These are phyloP conservation scores for Aspergillus novofumigatus DNA, from an alignment of 2,329 filamentous ascomycete species.

Conservation along the genomic window DNA sequence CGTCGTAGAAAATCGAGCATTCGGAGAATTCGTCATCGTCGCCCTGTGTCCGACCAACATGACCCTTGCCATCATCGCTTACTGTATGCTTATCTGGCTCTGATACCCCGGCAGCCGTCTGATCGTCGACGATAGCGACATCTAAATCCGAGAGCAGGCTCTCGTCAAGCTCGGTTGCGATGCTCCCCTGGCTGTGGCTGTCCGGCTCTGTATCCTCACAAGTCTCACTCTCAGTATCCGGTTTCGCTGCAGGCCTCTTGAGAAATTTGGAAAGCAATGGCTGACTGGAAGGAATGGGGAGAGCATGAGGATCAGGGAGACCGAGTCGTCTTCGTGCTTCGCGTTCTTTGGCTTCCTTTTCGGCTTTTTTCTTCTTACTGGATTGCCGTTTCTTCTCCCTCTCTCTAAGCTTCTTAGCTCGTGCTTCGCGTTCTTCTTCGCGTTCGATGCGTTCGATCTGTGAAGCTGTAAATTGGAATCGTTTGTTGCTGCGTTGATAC, in stretches of 20 bases:
- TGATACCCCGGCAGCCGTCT: background rate
- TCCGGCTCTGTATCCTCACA: conserved; percentile 8
- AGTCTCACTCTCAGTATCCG: conserved; percentile 1
- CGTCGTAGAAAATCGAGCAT: conserved; percentile 30
- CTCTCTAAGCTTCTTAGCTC: conserved; percentile 37
- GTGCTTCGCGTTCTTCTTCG: conserved; percentile 38
- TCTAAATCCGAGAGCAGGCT: conserved; percentile 5
- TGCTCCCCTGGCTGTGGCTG: conserved; percentile 10
- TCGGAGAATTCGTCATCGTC: conserved; percentile 32
- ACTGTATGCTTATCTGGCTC: conserved; percentile 2
- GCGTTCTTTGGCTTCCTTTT: conserved; percentile 31
- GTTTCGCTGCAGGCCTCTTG: conserved; percentile 12
- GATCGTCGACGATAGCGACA: conserved; percentile 17
- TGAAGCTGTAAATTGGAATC: conserved; percentile 31
- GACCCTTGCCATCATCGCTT: background rate
- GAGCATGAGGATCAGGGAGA: conserved; percentile 27
- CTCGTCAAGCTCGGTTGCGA: conserved; percentile 15
- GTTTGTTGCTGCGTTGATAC: conserved; percentile 37
- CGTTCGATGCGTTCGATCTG: conserved; percentile 38
- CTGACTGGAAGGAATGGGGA: conserved; percentile 32
- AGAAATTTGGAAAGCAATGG: conserved; percentile 32
- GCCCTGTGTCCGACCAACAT: background rate
- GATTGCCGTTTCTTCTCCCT: conserved; percentile 30
- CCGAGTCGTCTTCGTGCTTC: conserved; percentile 31
- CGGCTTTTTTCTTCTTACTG: conserved; percentile 33